Evolutionary conservation across 805 yeast species (phyloP).

Genomic region (Maudiozyma serrabonitensis): DNA sequence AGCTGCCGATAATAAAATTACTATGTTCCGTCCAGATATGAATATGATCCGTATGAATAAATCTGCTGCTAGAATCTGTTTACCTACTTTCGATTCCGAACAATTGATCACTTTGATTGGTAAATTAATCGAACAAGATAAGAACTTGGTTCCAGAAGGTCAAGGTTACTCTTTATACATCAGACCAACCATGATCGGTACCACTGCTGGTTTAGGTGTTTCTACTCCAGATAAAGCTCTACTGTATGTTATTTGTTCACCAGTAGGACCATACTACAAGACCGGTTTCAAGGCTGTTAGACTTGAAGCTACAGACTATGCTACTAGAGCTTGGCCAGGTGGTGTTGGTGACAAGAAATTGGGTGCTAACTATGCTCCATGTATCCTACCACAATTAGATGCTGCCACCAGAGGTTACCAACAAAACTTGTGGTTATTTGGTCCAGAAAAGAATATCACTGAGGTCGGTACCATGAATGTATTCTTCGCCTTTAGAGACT

Average conservation of each 20-base stretch:
- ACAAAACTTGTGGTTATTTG: constrained; percentile 94
- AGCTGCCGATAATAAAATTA: constrained; percentile 48
- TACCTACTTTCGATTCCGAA: constrained; percentile 76
- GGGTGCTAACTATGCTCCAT: constrained; percentile 97
- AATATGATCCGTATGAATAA: constrained; percentile 86
- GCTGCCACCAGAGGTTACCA: constrained; percentile 87
- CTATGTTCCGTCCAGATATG: constrained; percentile 83
- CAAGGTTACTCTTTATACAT: constrained; percentile 84
- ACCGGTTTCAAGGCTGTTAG: constrained; percentile 95
- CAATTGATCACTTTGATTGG: constrained; percentile 67
- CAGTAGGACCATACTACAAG: constrained; percentile 92
- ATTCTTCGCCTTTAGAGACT: constrained; percentile 72
- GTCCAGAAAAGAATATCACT: constrained; percentile 75
- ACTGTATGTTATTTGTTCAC: constrained; percentile 79
- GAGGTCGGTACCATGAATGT: constrained; percentile 98
- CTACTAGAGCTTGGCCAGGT: constrained; percentile 98
- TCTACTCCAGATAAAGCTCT: constrained; percentile 71
- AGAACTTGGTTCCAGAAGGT: constrained; percentile 68
- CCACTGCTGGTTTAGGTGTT: constrained; percentile 81
- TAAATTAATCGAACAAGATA: constrained; percentile 63
- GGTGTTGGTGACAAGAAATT: constrained; percentile 92
- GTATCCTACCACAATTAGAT: constrained; percentile 78
- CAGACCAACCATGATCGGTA: constrained; percentile 92
- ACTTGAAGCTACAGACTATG: constrained; percentile 88
- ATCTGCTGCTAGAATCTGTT: constrained; percentile 80